Percentiles rank a stretch among this genome's conserved stretches.
Evolutionary conservation across 345 rosid species (phyloP).

Genomic region (Angophora floribunda): DNA sequence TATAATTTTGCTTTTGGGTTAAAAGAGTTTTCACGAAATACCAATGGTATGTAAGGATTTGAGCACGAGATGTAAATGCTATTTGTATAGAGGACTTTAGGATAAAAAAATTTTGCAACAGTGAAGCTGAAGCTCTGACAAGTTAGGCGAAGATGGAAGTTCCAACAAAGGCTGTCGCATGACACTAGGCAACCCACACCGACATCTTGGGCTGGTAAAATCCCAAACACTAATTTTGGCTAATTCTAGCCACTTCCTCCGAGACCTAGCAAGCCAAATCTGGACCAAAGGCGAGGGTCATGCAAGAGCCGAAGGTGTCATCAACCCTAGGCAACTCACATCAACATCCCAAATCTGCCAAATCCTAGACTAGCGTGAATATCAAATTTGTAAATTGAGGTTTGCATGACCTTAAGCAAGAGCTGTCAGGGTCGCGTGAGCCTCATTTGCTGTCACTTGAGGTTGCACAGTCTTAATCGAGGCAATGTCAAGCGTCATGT

Average conservation of each 20-base stretch:
- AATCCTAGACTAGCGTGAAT: too few relatives aligned
- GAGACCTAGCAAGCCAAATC: background rate
- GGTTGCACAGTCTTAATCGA: background rate
- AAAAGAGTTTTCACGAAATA: background rate
- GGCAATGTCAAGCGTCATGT: background rate
- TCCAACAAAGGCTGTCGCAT: rapidly evolving
- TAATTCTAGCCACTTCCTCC: background rate
- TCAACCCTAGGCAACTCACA: background rate
- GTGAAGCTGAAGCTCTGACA: background rate
- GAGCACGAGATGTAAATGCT: too few relatives aligned
- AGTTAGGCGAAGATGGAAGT: background rate
- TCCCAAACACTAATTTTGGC: rapidly evolving
- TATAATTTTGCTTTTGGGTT: background rate
- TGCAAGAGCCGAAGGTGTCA: rapidly evolving
- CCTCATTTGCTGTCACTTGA: background rate
- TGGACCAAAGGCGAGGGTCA: background rate
- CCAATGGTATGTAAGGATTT: background rate
- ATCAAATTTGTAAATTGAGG: background rate
- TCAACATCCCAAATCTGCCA: rapidly evolving
- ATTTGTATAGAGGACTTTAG: background rate
- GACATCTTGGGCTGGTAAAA: background rate
- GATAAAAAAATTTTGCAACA: background rate
- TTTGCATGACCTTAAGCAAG: background rate
- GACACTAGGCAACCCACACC: rapidly evolving
- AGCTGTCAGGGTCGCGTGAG: background rate